Evolutionary conservation across 768 basidiomycete genomes (phyloP), one percentile per base, ranked within the genome.

Genomic region (Cystobasidiopsis lactophilus): DNA sequence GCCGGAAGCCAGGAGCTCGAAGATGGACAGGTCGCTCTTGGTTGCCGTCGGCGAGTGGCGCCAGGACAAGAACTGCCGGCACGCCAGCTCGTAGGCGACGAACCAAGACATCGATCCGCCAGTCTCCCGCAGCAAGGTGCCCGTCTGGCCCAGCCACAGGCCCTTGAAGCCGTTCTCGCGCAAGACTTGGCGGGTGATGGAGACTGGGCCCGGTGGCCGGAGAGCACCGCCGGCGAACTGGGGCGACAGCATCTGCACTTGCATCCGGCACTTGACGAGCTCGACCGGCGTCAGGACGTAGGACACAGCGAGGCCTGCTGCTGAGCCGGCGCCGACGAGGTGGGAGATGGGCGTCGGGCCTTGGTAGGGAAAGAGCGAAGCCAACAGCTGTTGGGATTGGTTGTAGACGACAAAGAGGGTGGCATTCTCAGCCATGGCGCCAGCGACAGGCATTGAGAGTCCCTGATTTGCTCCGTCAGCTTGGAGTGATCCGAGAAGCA

Each of bases 231-330:
- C 45, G 44, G 13, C 63, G 55, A 9, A 59, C 33, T 7, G 57
- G 38, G 27, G 54, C 19, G 72, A 68, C 21, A 91, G 76, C 75
- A 85, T 80, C 64, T 91, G 86, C 2, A 93, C 89, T 66, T 93
- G 89, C 86, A 95, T 91, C 66, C 85, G 85, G 70, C 86, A 93
- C 68, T 96, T 93, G 54, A 95, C 76, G 46, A 93, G 78, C 62
- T 93, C 89, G 52, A 95, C 79, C 1, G 89, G 89, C 0, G 88
- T 93, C 82, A 96, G 69, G 49, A 88, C 73, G 66, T 89, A 86
- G 60, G 85, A 88, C 16, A 86, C 80, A 10, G 79, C 69, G 14
- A 79, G 72, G 3, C 91, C 91, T 1, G 89, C 86, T n/a, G 80
- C 81, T 0, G 77, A 84, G 11, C 82, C 85, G 5, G 89, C 83